phyloP scores from a whole-genome alignment of 2,329 filamentous ascomycete species.

The Purpureocillium takamizusanense region DNA sequence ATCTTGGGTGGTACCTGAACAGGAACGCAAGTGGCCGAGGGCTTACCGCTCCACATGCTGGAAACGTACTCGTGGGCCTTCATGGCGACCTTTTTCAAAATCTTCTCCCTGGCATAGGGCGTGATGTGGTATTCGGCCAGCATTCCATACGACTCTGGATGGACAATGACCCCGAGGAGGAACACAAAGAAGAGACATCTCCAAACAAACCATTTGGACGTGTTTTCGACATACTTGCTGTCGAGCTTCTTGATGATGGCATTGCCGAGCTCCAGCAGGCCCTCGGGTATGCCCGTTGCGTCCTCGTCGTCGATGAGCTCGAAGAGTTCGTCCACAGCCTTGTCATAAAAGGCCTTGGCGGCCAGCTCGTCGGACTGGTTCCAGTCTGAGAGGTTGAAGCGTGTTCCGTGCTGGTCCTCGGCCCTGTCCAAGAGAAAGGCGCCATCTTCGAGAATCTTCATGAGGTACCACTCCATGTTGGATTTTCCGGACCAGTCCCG shows the following conservation, averaged over 20 bases:
- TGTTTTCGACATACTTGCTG: conserved; percentile 60
- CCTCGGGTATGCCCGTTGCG: conserved; percentile 75
- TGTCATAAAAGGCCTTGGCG: conserved; percentile 81
- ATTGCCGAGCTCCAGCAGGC: conserved; percentile 74
- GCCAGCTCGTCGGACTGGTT: conserved; percentile 72
- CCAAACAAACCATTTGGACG: conserved; percentile 75
- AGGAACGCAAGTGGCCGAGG: conserved; percentile 41
- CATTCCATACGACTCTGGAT: conserved; percentile 73
- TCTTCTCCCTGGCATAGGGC: conserved; percentile 79
- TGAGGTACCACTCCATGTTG: conserved; percentile 88
- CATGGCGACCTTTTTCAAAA: conserved; percentile 69
- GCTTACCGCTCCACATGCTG: conserved; percentile 63
- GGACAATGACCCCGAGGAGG: conserved; percentile 72
- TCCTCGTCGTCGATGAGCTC: conserved; percentile 79
- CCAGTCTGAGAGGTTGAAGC: conserved; percentile 63
- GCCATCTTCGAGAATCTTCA: conserved; percentile 89
- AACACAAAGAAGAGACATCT: conserved; percentile 91
- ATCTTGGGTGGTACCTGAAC: conserved; percentile 49
- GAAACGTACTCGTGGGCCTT: conserved; percentile 72
- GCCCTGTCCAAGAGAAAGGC: conserved; percentile 82
- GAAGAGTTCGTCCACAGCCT: conserved; percentile 72
- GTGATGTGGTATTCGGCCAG: conserved; percentile 89
- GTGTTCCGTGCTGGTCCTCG: conserved; percentile 65
- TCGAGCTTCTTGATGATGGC: conserved; percentile 74
- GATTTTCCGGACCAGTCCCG: conserved; percentile 83